Base-by-base conservation (phyloP, 208 protist species). In the Trypanosoma scelopori region DNA sequence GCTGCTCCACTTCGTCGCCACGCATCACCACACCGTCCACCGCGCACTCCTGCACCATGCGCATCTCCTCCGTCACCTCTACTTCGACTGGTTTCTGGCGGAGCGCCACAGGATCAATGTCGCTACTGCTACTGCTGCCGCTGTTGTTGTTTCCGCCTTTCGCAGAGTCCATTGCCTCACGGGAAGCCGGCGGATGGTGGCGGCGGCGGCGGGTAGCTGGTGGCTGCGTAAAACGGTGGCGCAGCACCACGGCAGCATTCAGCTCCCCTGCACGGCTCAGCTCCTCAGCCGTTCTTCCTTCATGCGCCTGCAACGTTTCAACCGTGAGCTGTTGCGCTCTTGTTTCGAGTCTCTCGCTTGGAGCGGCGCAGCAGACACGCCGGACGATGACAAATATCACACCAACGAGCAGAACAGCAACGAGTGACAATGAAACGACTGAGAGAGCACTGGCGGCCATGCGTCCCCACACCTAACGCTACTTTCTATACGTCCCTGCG, bases 61-160 rank as follows among this genome's bases (percentile, higher is more conserved):
- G 35, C 53, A 46, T 46, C n/a, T 41, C 53, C n/a, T 41, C 53
- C 4, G 30, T 25, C 22, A 23, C 2, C 15, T 42, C 52, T 18
- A 13, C 35, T 20, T 41, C 27, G 6, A 30, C 7, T 9, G 22
- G 32, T 20, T 58, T 41, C 30, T 46, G 32, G 13, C 53, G 53
- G 11, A 58, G 53, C 16, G 53, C 37, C 11, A 58, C 53, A 41
- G 53, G 53, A 32, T 58, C 53, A 41, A 46, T 46, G 43, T 58
- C 53, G 43, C 53, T 58, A 43, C n/a, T 45, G 12, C 30, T 58
- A 27, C 35, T 46, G 42, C 32, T 58, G 22, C 30, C 27, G 32
- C 22, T 46, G 42, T 15, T 58, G 22, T 16, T 46, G 32, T 20
- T 1, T 6, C 22, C 0, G 30, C 27, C 23, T 23, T 16, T 27